These are phyloP conservation scores for Neofusicoccum sp. DNA, from an alignment of 2,329 filamentous ascomycete species.

Conservation along the genomic window DNA sequence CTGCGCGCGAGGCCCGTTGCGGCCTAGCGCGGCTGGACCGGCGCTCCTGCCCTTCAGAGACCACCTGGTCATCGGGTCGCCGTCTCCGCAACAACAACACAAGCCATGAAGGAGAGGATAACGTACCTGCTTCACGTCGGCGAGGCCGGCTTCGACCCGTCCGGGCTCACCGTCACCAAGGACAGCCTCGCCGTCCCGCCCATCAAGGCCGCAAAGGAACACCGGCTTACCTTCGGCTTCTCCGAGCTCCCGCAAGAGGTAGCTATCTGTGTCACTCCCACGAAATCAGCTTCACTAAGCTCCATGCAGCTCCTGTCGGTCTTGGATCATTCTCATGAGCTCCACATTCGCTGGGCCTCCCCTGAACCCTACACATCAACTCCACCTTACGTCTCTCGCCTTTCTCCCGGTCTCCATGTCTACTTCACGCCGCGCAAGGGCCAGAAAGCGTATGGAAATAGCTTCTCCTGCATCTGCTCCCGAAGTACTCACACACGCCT, in stretches of 20 bases:
- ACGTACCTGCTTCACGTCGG: constrained; percentile 65
- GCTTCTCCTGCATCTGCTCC: too few relatives aligned
- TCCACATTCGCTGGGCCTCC: constrained; percentile 79
- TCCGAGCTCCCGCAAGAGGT: constrained; percentile 71
- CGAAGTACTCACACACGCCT: background rate
- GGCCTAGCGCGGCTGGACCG: background rate
- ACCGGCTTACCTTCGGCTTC: constrained; percentile 70
- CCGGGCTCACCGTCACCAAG: constrained; percentile 58
- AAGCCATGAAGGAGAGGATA: constrained; percentile 69
- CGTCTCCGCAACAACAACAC: background rate
- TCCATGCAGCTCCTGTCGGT: constrained; percentile 55
- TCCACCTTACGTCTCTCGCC: constrained; percentile 70
- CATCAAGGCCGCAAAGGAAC: constrained; percentile 70
- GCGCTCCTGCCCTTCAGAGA: constrained; percentile 1
- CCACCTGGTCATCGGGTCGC: constrained; percentile 13
- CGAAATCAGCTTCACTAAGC: constrained; percentile 5
- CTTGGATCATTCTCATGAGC: constrained; percentile 64
- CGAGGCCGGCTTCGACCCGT: constrained; percentile 60
- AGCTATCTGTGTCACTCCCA: constrained; percentile 18
- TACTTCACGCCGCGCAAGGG: constrained; percentile 64
- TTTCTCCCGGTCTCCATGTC: constrained; percentile 78
- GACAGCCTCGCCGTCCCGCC: constrained; percentile 56
- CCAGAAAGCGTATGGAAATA: constrained; percentile 15
- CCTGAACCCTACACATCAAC: constrained; percentile 56
- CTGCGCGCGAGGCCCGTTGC: background rate